Evolutionary conservation across 805 yeast genomes (phyloP), one percentile per base, ranked within the genome.

Genomic region (Wickerhamiella bombiphila): DNA sequence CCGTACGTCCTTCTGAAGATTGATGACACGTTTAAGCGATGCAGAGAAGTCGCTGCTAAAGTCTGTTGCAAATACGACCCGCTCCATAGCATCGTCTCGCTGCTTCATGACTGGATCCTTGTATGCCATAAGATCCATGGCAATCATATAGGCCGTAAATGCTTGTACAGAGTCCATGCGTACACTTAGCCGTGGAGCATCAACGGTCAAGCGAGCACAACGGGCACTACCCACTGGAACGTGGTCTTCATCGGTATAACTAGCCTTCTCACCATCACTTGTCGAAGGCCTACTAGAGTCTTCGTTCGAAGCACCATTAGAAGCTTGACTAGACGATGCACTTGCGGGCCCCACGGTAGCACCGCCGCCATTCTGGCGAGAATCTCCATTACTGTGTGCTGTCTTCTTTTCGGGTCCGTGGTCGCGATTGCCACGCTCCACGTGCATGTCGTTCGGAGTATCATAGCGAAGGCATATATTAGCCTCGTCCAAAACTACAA

Each of bases 121-220:
- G 52, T 81, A 82, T 22, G 81, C 63, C 41, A 88, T 51, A 32
- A 86, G 58, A 38, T 77, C 74, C 48, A 72, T 64, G 1, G 70
- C 63, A 28, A 85, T 71, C 13, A 70, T 65, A 51, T 74, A 80
- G 11, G 82, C 56, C 0, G 83, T 65, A 44, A 65, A 65, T 53
- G 81, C 86, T 51, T 83, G 93, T 32, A 60, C 57, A 0, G 94
- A 77, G 38, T 83, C 83, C 37, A 83, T 70, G 4, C 73, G 63
- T 1, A 83, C 66, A 4, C 69, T 66, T 16, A 85, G 69, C 33
- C 70, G 64, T 2, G 94, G 93, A 35, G 81, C 64, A 48, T 78
- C 83, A 11, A 81, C 68, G 13, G 42, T 38, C 3, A 49, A 15
- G 4, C 38, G 40, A 1, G 26, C 26, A 24, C 26, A 24, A 24